A percentile compares a stretch with the other conserved stretches of the same genome.
Evolutionary conservation across 2,329 filamentous ascomycete genomes (phyloP).

Genomic region (Ceratocystis destructans): DNA sequence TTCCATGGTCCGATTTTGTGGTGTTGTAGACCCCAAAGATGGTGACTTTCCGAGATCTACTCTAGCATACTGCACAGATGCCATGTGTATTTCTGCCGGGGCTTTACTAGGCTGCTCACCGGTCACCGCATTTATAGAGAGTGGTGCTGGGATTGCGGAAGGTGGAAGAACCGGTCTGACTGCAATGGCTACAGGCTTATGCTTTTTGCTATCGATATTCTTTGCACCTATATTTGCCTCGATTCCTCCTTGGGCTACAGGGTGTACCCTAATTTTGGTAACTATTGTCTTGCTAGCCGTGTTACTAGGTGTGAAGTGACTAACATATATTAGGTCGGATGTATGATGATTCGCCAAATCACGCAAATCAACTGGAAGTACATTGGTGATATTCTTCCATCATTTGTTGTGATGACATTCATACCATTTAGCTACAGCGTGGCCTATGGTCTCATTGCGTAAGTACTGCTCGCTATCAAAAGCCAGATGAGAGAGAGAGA

Average conservation of each 20-base stretch:
- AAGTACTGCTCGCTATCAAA: constrained; percentile 24
- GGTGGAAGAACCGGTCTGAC: constrained; percentile 78
- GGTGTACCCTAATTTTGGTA: constrained; percentile 56
- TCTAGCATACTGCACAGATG: constrained; percentile 72
- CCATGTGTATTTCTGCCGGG: constrained; percentile 63
- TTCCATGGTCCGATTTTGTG: constrained; percentile 75
- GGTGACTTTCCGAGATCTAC: constrained; percentile 81
- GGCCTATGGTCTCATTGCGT: constrained; percentile 63
- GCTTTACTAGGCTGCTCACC: constrained; percentile 65
- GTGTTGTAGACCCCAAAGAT: constrained; percentile 65
- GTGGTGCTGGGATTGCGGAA: constrained; percentile 79
- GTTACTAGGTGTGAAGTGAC: not conserved
- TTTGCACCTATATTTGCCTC: constrained; percentile 84
- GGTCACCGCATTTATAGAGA: constrained; percentile 77
- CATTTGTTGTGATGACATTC: constrained; percentile 59
- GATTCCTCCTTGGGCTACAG: constrained; percentile 77
- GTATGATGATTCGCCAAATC: constrained; percentile 64
- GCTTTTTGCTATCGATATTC: constrained; percentile 78
- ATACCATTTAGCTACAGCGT: constrained; percentile 72
- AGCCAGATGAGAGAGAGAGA: not conserved
- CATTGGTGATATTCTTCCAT: constrained; percentile 60
- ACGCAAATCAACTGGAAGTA: constrained; percentile 65
- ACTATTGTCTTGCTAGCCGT: constrained; percentile 20
- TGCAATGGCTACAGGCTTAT: constrained; percentile 61
- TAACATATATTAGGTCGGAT: constrained; percentile 43